These are phyloP conservation scores for Leucocoprinus leucothites DNA, from an alignment of 768 basidiomycete genomes.

Conservation along the genomic window DNA sequence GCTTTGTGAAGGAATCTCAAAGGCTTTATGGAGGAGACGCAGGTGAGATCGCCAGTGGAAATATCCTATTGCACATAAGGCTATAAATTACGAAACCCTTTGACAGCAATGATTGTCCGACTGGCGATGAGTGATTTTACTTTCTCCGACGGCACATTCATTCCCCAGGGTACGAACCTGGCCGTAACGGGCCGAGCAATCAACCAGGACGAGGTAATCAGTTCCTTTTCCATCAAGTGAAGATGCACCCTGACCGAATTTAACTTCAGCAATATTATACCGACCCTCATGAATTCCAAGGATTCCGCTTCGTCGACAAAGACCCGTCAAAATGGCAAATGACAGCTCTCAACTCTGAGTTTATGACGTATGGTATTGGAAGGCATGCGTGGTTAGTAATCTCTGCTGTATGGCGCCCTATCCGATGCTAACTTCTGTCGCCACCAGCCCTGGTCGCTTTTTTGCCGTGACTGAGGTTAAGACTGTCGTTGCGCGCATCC, in stretches of 20 bases:
- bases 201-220: constrained; percentile 21
- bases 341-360: constrained; percentile 24
- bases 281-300: constrained; percentile 34
- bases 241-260: not conserved
- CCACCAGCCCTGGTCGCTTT: constrained; percentile 35
- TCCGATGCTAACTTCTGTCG: no score
- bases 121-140: constrained; percentile 36
- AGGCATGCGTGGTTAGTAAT: constrained; percentile 25
- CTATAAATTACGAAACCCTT: not conserved
- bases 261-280: constrained; percentile 21
- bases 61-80: constrained; percentile 10
- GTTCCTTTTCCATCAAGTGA: not conserved
- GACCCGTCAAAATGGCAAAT: constrained; percentile 22
- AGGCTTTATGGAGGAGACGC: constrained; percentile 29
- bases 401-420: no score
- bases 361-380: constrained; percentile 32
- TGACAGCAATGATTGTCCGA: constrained; percentile 27
- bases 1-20: constrained; percentile 47
- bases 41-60: constrained; percentile 9
- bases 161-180: constrained; percentile 36
- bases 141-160: constrained; percentile 40
- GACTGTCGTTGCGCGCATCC: constrained; percentile 39
- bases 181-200: constrained; percentile 21
- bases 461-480: constrained; percentile 43
- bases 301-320: constrained; percentile 32